Evolutionary conservation across 108 stramenopile genomes (phyloP).

Genomic region (Aureococcus anophagefferens): DNA sequence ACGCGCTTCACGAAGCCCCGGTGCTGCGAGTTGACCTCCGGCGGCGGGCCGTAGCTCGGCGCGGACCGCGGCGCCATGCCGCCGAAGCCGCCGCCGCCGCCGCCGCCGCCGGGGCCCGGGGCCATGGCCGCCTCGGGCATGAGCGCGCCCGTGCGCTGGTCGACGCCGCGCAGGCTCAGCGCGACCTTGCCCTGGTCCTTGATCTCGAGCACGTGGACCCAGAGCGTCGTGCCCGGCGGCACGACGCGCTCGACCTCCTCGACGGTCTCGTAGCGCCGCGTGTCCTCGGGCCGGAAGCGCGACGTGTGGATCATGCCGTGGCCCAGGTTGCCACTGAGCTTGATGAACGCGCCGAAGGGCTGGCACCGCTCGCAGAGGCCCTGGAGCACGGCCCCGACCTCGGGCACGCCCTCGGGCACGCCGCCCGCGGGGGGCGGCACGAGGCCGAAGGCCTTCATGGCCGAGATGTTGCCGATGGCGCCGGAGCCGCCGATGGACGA

Average conservation of each 20-base stretch:
- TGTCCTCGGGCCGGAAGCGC: neutral
- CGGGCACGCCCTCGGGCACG: neutral
- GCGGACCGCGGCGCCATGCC: too few relatives aligned
- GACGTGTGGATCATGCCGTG: neutral
- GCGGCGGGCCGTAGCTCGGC: neutral
- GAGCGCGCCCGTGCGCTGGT: neutral
- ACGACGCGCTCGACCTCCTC: neutral
- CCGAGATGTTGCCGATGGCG: slow-evolving; percentile 44
- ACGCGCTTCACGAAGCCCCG: neutral
- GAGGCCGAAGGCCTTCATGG: slow-evolving; percentile 44
- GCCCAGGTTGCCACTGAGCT: too few relatives aligned
- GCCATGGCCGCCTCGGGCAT: neutral
- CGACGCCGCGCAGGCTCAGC: neutral
- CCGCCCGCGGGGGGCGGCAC: too few relatives aligned
- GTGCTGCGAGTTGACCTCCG: neutral
- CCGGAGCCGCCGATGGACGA: slow-evolving; percentile 37
- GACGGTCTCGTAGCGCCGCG: neutral
- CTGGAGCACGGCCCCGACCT: neutral
- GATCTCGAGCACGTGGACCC: neutral
- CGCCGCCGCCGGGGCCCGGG: too few relatives aligned
- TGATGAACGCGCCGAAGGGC: slow-evolving; percentile 6
- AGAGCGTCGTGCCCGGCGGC: neutral
- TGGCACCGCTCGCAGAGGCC: slow-evolving; percentile 4
- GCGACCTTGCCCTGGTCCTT: neutral
- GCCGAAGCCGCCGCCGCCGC: too few relatives aligned